Percentiles rank a stretch among this genome's conserved stretches.
Evolutionary conservation across 305 asterid genomes (phyloP).

Genomic region (Fraxinus dipetala): DNA sequence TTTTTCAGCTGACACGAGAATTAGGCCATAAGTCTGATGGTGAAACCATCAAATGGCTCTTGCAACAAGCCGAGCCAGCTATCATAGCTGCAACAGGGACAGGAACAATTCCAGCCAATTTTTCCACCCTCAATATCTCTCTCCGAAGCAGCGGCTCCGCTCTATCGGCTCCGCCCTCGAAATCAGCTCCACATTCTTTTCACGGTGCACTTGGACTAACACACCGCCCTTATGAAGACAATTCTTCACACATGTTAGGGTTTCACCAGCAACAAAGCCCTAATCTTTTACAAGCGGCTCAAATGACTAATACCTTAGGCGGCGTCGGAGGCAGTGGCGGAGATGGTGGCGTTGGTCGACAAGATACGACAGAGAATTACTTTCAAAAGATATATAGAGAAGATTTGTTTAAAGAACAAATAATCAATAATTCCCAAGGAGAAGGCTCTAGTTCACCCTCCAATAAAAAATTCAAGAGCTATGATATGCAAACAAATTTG

Average conservation of each 20-base stretch:
- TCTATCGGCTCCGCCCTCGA: conserved; percentile 54
- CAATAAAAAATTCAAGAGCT: conserved; percentile 42
- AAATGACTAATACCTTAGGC: conserved; percentile 34
- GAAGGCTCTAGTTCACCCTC: conserved; percentile 53
- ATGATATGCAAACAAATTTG: conserved; percentile 25
- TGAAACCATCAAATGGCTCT: conserved; percentile 49
- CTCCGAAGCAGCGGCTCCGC: conserved; percentile 62
- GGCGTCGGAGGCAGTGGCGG: conserved; percentile 21
- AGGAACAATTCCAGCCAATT: conserved; percentile 40
- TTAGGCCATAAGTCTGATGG: conserved; percentile 47
- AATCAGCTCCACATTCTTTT: conserved; percentile 60
- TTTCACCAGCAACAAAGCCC: conserved; percentile 45
- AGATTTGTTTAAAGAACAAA: conserved; percentile 62
- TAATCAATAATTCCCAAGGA: conserved; percentile 34
- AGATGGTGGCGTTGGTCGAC: conserved; percentile 26
- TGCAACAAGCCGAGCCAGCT: conserved; percentile 44
- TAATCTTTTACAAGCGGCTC: conserved; percentile 41
- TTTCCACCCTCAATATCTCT: conserved; percentile 58
- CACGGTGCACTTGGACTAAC: conserved; percentile 54
- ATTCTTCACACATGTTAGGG: conserved; percentile 57
- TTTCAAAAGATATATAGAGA: conserved; percentile 62
- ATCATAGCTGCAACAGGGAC: conserved; percentile 42
- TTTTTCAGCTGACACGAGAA: conserved; percentile 43
- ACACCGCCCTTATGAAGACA: conserved; percentile 48
- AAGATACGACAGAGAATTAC: conserved; percentile 49